Evolutionary conservation across 495 filamentous ascomycete species (phyloP).

Genomic region (Podospora bellae-mahoneyi): DNA sequence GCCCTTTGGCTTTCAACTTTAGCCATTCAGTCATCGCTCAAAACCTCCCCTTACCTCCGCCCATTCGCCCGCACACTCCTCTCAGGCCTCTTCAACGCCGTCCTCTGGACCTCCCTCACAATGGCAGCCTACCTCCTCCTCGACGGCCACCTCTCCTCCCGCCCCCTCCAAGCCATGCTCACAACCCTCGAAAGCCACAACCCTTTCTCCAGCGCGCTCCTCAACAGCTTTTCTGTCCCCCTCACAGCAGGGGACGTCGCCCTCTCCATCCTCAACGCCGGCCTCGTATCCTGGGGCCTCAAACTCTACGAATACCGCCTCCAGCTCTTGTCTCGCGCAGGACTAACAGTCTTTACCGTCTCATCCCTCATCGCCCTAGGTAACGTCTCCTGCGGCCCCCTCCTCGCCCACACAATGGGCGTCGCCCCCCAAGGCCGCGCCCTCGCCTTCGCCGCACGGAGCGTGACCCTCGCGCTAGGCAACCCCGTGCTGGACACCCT

Average conservation of each 20-base stretch:
- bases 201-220: constrained; percentile 35
- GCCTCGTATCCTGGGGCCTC: constrained; percentile 45
- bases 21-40: constrained; percentile 37
- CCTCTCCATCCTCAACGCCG: constrained; percentile 42
- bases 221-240: constrained; percentile 20
- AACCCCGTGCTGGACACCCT: constrained; percentile 39
- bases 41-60: constrained; percentile 18
- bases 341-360: constrained; percentile 35
- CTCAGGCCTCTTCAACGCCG: constrained; percentile 40
- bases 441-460: constrained; percentile 45
- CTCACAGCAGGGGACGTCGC: constrained; percentile 46
- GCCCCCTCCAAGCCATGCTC: constrained; percentile 29
- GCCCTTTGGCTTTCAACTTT: constrained; percentile 42
- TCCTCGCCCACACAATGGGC: constrained; percentile 34
- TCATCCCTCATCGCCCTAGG: constrained; percentile 31
- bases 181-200: constrained; percentile 34
- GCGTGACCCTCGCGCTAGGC: constrained; percentile 43
- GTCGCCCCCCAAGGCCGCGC: constrained; percentile 30
- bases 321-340: constrained; percentile 39
- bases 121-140: constrained; percentile 40
- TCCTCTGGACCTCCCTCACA: constrained; percentile 41
- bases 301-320: constrained; percentile 48
- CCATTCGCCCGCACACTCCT: constrained; percentile 29
- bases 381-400: constrained; percentile 39
- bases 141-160: constrained; percentile 31